Conservation (phyloP, 2,329 filamentous ascomycete genomes). For the Xylaria sp. region DNA sequence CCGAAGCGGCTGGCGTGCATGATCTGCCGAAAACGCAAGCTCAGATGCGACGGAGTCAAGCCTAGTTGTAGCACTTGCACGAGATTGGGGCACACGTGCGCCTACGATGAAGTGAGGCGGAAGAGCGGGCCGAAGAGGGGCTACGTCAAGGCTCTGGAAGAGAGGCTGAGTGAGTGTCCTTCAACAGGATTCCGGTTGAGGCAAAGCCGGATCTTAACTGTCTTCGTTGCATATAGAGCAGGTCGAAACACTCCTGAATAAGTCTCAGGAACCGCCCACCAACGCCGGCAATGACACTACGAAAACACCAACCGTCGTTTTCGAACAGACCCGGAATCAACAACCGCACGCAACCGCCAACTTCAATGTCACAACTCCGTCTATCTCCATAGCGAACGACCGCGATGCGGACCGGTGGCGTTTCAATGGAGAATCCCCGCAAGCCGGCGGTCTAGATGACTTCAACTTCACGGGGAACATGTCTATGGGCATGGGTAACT, state of each 20-base stretch:
- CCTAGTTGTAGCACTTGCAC: conserved; percentile 89
- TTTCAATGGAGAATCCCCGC: conserved; percentile 58
- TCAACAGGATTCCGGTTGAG: conserved; percentile 3
- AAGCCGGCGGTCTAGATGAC: conserved; percentile 53
- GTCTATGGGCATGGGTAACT: conserved; percentile 52
- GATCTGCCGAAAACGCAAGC: conserved; percentile 88
- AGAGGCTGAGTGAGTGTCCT: conserved; percentile 74
- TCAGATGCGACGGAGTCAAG: conserved; percentile 83
- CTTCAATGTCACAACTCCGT: conserved; percentile 49
- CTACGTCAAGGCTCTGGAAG: conserved; percentile 92
- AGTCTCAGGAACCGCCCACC: conserved; percentile 67
- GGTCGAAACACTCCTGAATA: conserved; percentile 81
- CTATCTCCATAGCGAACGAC: conserved; percentile 50
- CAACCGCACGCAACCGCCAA: conserved; percentile 39
- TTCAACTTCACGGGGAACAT: conserved; percentile 59
- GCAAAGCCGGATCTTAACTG: conserved; percentile 18
- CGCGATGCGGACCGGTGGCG: conserved; percentile 59
- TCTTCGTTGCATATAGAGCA: conserved; percentile 63
- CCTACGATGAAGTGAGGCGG: conserved; percentile 88
- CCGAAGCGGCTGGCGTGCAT: conserved; percentile 95
- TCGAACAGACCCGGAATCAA: conserved; percentile 40
- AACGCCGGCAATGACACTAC: conserved; percentile 40
- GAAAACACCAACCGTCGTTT: conserved; percentile 38
- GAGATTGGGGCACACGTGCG: conserved; percentile 82
- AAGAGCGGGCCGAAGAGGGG: conserved; percentile 95